Evolutionary conservation across 495 filamentous ascomycete genomes (phyloP).

Genomic region (Podospora australis): DNA sequence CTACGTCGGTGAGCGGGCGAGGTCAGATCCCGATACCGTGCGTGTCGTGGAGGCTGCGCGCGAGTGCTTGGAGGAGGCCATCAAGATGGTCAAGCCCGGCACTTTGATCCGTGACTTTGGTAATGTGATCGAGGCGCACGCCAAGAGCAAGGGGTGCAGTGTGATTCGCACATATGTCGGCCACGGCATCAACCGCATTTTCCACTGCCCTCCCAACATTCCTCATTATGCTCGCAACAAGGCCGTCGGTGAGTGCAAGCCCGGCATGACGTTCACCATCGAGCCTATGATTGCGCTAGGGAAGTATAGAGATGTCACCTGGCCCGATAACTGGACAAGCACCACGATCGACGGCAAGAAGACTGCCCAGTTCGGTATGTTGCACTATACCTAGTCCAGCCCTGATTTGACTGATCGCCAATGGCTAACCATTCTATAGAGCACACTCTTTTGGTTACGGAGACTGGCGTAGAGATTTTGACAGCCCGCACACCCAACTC

Average conservation of each 20-base stretch:
- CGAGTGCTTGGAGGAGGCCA: conserved; percentile 76
- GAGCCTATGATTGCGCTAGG: conserved; percentile 88
- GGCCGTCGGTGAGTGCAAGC: conserved; percentile 77
- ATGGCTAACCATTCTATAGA: conserved; percentile 43
- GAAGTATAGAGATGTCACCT: conserved; percentile 72
- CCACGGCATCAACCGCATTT: conserved; percentile 79
- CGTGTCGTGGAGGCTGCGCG: conserved; percentile 79
- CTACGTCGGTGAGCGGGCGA: conserved; percentile 74
- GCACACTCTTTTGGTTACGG: conserved; percentile 90
- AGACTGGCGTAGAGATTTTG: conserved; percentile 86
- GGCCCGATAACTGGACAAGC: conserved; percentile 90
- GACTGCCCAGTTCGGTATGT: conserved; percentile 74
- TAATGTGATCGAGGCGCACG: conserved; percentile 77
- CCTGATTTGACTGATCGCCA: background rate
- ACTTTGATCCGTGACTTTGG: conserved; percentile 80
- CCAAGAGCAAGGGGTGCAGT: conserved; percentile 69
- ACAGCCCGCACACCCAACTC: conserved; percentile 77
- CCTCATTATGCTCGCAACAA: conserved; percentile 90
- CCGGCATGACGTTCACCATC: conserved; percentile 89
- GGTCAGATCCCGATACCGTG: conserved; percentile 67
- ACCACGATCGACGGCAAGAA: conserved; percentile 72
- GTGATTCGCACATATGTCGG: conserved; percentile 88
- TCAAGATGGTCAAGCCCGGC: conserved; percentile 79
- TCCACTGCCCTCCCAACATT: conserved; percentile 78
- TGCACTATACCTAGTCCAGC: background rate